Conservation (phyloP, 495 filamentous ascomycete genomes). For the Astrocystis sublimbata region DNA sequence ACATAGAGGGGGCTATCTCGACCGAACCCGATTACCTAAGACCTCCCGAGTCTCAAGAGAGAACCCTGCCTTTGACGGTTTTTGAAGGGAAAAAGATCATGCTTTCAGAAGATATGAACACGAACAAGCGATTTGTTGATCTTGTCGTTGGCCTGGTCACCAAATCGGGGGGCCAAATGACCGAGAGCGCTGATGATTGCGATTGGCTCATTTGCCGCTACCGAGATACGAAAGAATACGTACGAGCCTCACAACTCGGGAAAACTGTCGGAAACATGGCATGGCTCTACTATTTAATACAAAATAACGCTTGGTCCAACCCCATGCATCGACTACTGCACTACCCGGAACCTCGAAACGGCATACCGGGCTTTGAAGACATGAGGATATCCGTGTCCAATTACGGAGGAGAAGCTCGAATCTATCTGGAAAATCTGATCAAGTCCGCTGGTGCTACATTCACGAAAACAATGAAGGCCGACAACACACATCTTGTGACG, state of each 20-base stretch:
- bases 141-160: constrained; percentile 70
- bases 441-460: constrained; percentile 78
- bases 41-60: constrained; percentile 38
- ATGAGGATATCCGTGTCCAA: constrained; percentile 86
- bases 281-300: constrained; percentile 92
- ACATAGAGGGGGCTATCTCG: constrained; percentile 74
- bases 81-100: constrained; percentile 67
- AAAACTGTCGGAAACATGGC: constrained; percentile 89
- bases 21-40: constrained; percentile 57
- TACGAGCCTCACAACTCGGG: constrained; percentile 67
- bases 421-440: constrained; percentile 92
- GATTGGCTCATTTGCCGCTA: constrained; percentile 85
- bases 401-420: constrained; percentile 90
- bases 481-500: constrained; percentile 94
- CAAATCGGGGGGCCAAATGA: constrained; percentile 67
- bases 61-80: constrained; percentile 52
- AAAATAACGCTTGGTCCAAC: constrained; percentile 81
- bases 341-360: constrained; percentile 75
- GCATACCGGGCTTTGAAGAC: constrained; percentile 76
- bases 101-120: constrained; percentile 68
- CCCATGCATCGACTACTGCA: constrained; percentile 80
- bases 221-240: constrained; percentile 77
- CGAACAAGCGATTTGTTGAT: constrained; percentile 62
- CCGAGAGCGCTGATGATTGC: constrained; percentile 64
- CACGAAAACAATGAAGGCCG: constrained; percentile 88